phyloP scores from a whole-genome alignment of 768 basidiomycete species.

The Daedalea quercina region DNA sequence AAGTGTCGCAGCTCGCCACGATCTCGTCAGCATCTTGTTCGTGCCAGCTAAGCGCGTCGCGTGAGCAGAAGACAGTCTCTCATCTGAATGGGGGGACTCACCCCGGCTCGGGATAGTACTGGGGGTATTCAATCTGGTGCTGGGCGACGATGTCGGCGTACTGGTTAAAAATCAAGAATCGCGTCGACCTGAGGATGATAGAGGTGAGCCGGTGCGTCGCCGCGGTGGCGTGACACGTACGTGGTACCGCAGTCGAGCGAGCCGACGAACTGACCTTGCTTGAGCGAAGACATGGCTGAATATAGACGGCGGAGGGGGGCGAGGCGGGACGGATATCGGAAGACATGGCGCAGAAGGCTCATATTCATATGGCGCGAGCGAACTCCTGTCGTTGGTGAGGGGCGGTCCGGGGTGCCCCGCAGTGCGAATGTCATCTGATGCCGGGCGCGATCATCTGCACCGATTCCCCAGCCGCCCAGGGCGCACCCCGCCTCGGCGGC shows the following conservation, averaged over 20 bases:
- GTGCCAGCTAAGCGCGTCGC: conserved; percentile 65
- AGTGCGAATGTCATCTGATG: conserved; percentile 7
- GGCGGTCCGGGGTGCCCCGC: conserved; percentile 1
- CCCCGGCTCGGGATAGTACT: conserved; percentile 89
- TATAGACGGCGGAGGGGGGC: neutral
- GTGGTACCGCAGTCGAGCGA: conserved; percentile 95
- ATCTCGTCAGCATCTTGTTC: conserved; percentile 89
- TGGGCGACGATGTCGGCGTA: conserved; percentile 83
- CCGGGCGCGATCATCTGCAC: neutral
- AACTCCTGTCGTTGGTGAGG: neutral
- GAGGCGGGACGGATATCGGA: conserved; percentile 1
- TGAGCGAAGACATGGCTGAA: conserved; percentile 31
- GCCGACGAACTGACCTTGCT: conserved; percentile 79
- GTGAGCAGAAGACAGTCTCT: neutral
- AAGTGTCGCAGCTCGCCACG: conserved; percentile 62
- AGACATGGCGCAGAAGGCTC: neutral
- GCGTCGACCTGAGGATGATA: conserved; percentile 56
- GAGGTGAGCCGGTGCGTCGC: conserved; percentile 1
- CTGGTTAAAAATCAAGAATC: conserved; percentile 88
- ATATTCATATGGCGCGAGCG: neutral
- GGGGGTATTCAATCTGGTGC: conserved; percentile 89
- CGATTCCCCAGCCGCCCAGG: neutral
- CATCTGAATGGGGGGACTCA: conserved; percentile 17
- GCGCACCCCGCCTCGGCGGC: neutral
- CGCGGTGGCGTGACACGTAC: conserved; percentile 37